Percentiles rank a stretch among this genome's conserved stretches.
Conservation (phyloP, 805 yeast species). For the Metschnikowia proteae region DNA sequence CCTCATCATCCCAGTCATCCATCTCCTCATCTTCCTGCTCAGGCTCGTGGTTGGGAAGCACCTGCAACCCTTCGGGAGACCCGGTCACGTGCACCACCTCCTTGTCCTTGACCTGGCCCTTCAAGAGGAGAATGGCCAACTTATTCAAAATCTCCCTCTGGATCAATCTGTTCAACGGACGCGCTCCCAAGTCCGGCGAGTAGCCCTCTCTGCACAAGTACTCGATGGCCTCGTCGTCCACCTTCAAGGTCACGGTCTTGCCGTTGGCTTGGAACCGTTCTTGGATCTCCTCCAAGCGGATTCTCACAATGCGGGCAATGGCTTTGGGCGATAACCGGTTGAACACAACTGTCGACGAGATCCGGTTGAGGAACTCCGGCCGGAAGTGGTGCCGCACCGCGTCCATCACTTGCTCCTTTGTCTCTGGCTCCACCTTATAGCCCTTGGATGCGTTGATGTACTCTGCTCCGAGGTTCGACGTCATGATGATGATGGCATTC, state of each 20-base stretch:
- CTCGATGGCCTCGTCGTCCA: constrained; percentile 74
- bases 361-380: constrained; percentile 96
- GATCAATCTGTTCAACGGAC: constrained; percentile 91
- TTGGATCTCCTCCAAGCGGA: constrained; percentile 82
- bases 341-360: constrained; percentile 88
- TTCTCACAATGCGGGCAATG: constrained; percentile 84
- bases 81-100: constrained; percentile 71
- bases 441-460: constrained; percentile 66
- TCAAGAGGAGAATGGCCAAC: constrained; percentile 82
- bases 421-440: constrained; percentile 60
- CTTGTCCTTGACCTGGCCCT: constrained; percentile 83
- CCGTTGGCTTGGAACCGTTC: constrained; percentile 81
- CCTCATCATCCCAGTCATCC: constrained; percentile 55
- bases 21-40: constrained; percentile 50
- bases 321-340: constrained; percentile 90
- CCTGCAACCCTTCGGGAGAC: constrained; percentile 64
- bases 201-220: constrained; percentile 85
- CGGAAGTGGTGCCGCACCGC: constrained; percentile 87
- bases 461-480: constrained; percentile 95
- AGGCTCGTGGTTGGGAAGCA: constrained; percentile 79
- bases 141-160: constrained; percentile 84
- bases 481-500: constrained; percentile 90
- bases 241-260: constrained; percentile 65
- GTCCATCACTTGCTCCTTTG: constrained; percentile 76
- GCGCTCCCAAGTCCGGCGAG: constrained; percentile 91